These are phyloP conservation scores for Viola odorata DNA, from an alignment of 345 rosid genomes.

Conservation along the genomic window DNA sequence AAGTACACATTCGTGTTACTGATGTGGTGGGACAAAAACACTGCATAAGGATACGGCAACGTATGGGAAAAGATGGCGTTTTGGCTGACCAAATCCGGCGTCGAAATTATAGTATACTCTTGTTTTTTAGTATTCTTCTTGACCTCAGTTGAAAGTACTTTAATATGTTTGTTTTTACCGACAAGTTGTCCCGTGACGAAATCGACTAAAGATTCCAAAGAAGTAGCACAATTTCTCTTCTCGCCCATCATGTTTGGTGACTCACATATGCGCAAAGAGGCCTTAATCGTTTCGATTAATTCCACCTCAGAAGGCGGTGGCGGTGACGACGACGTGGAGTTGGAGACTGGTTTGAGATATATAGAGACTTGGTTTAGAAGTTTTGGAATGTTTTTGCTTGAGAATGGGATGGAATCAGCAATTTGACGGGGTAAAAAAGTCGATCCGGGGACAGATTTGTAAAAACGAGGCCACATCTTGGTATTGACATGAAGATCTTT, in stretches of 20 bases:
- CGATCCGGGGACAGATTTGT: neutral
- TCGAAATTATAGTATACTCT: neutral
- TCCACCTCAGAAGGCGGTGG: neutral
- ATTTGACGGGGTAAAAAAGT: neutral
- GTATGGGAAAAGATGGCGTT: neutral
- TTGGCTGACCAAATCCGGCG: neutral
- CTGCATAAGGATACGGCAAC: conserved; percentile 7
- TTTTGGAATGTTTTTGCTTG: neutral
- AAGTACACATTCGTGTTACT: neutral
- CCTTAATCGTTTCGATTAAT: neutral
- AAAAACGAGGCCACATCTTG: neutral
- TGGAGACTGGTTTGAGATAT: neutral
- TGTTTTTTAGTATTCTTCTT: neutral
- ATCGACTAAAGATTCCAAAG: neutral
- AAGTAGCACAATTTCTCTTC: neutral
- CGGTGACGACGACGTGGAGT: neutral
- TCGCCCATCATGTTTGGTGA: neutral
- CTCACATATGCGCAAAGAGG: neutral
- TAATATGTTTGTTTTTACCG: neutral
- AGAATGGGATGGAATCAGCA: neutral
- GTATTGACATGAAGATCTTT: neutral
- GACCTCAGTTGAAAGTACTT: neutral
- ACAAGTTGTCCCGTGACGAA: neutral
- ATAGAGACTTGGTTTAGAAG: neutral
- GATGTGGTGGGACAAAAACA: conserved; percentile 1